These are phyloP conservation scores for Trichoderma harzianum DNA, from an alignment of 2,329 filamentous ascomycete genomes.

Conservation along the genomic window DNA sequence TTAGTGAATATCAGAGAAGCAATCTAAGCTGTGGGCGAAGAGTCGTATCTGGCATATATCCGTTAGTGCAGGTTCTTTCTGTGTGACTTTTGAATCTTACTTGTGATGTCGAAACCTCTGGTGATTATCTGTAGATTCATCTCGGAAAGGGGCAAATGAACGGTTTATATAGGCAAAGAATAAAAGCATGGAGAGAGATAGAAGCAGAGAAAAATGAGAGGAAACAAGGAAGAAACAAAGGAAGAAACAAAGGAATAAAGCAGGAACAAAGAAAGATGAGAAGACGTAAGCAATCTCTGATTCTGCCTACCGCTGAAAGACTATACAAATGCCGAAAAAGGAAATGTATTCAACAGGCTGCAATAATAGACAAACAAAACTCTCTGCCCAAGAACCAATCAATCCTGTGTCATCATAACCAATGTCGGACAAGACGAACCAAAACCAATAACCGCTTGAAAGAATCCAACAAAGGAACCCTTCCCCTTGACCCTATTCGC, in stretches of 20 bases:
- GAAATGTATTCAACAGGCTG: not conserved
- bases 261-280: not conserved
- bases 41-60: not conserved
- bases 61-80: not conserved
- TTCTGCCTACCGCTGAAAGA: not conserved
- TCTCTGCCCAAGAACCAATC: not conserved
- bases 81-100: not conserved
- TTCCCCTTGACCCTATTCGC: not conserved
- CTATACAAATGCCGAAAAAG: not conserved
- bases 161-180: not conserved
- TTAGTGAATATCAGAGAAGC: not conserved
- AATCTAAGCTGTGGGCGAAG: not conserved
- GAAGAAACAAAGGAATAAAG: not conserved
- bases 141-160: not conserved
- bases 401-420: not conserved
- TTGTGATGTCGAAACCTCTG: not conserved
- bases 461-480: not conserved
- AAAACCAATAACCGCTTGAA: not conserved
- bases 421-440: not conserved
- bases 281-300: not conserved
- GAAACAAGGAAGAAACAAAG: not conserved
- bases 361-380: not conserved
- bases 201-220: not conserved
- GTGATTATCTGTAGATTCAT: not conserved
- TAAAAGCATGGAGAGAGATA: fast-evolving